Base-by-base conservation (phyloP, 139 green algal genomes). In the Tetradesmus lagerheimii region DNA sequence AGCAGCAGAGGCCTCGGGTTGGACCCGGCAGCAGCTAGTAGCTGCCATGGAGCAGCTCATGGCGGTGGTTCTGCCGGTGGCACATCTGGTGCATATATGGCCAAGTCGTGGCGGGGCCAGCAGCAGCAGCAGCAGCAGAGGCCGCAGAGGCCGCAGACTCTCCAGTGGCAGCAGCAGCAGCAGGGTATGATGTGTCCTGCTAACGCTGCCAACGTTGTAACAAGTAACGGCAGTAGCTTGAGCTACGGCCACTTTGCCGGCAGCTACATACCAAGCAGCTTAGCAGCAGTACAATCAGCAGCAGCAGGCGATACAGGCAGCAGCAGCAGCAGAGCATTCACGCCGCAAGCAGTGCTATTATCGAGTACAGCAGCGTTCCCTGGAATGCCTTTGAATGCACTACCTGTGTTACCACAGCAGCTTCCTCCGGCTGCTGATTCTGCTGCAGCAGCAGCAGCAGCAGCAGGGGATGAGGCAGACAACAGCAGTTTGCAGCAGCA, bases 391-490 rank as follows among this genome's bases (percentile, higher is more conserved):
- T 34, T 86, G 29, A 45, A 31, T 16, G 29, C 80, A 9, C 45
- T 41, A 16, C 81, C 81, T 9, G 50, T 87, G 53, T 53, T 87
- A 53, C 50, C 81, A 53, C 57, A 71, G 57, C 57, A 71, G 20
- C 57, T 45, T 47, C n/a, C 81, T 53, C 4, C 81, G 29, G 37
- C 31, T 50, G 81, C 47, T 50, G 35, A 11, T 23, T 3, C 31
- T 8, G 12, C 31, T 41, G 29, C 45, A 85, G 9, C 47, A 20
- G 34, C 31, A 23, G 53, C 81, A 38, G 81, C 81, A 57, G 43
- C 50, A 77, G 81, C 53, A 77, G 34, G 1, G 53, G 50, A 12
- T 77, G 57, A 71, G 57, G 23, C 57, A 15, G 57, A n/a, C 31
- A 86, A 12, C 50, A 11, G 35, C 50, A 35, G 53, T 53, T 6